Evolutionary conservation across 2,329 filamentous ascomycete species (phyloP), one percentile per base, ranked within the genome.

Genomic region (Graphiopsis chlorocephala): DNA sequence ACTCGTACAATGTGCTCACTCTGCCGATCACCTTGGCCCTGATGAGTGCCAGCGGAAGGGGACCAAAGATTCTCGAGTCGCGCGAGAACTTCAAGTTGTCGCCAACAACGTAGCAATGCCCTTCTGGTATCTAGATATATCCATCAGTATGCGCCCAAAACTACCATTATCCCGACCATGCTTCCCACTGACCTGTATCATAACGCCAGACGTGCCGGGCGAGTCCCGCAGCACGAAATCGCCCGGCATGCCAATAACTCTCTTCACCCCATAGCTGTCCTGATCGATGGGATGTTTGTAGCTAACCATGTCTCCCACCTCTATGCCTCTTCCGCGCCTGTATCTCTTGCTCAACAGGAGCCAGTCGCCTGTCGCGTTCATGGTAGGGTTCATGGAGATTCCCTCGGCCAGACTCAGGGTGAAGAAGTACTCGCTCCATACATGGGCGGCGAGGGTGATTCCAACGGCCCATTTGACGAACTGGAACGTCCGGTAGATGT

Each of bases 61-160:
- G 92, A 0, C 95, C 95, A 79, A 90, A 97, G 47, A 88, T 82
- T 67, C 95, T 87, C 50, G 93, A 97, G 80, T 99, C 95, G 68
- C 92, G 83, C 26, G 93, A 97, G 72, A 86, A 90, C 3, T 87
- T 83, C 67, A 97, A 74, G 77, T 98, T 98, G 77, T 99, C 95
- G 2, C 95, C 95, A 2, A 88, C 86, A 7, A 97, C 81, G 87
- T 92, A 98, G 72, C 93, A 96, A 81, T 99, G 95, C 1, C 95
- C 95, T 73, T 90, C 83, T 0, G 95, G 95, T 17, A 99, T 87
- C 91, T 96, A 72, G 28, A 57, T 11, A n/a, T 31, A 8, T 25
- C 59, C 45, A 26, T 68, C 52, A 68, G 64, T 45, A 45, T n/a
- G 38, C 38, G 38, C n/a, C n/a, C n/a, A 4, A 20, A 11, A 20